Percentiles rank a stretch among this genome's conserved stretches.
These are phyloP conservation scores for Eimeria tenella DNA, from an alignment of 169 alveolate species.

Conservation along the genomic window DNA sequence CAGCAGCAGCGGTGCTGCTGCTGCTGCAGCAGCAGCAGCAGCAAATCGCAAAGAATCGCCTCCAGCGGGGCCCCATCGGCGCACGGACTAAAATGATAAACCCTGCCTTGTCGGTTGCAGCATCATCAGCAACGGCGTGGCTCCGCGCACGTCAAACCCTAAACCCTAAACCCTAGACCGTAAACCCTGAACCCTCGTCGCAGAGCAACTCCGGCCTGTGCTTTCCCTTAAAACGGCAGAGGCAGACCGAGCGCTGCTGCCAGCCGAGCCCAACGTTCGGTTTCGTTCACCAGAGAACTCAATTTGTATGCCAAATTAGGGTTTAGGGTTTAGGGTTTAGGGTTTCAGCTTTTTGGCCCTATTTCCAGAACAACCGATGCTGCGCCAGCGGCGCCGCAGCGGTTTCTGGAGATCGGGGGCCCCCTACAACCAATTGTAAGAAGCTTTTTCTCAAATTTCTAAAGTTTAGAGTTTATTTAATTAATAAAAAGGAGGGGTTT, in stretches of 20 bases:
- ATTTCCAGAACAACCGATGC: background rate
- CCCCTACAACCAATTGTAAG: background rate
- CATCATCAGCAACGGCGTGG: background rate
- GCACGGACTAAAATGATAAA: background rate
- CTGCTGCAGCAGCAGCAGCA: background rate
- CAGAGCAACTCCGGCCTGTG: background rate
- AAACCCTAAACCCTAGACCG: conserved; percentile 12
- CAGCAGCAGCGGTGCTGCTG: background rate
- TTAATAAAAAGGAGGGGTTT: no score
- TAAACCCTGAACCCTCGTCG: conserved; percentile 23
- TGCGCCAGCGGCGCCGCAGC: no score
- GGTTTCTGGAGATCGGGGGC: no score
- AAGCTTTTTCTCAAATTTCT: background rate
- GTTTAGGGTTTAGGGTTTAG: background rate
- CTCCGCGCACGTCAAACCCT: background rate
- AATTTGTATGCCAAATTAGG: background rate
- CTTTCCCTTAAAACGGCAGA: background rate
- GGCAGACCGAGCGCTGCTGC: background rate
- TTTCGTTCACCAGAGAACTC: background rate
- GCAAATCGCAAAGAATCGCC: background rate
- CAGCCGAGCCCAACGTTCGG: background rate
- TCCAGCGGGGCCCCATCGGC: background rate
- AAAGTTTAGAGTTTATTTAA: no score
- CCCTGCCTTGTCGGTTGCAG: background rate
- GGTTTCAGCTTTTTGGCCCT: background rate